Evolutionary conservation across 768 basidiomycete genomes (phyloP), one percentile per base, ranked within the genome.

Genomic region (Lanmaoa pseudosensibilis): DNA sequence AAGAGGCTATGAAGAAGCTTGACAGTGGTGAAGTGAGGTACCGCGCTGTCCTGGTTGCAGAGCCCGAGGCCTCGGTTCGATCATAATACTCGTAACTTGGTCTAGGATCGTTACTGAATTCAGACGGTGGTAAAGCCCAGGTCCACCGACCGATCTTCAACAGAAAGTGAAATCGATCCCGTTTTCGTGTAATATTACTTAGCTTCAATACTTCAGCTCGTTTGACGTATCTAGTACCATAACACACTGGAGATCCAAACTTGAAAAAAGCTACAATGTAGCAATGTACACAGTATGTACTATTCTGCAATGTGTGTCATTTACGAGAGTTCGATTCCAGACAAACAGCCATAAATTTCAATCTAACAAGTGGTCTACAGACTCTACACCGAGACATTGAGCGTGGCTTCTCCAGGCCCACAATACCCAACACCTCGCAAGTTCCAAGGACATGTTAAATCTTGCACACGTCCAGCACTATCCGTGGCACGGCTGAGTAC

Each of bases 361-460:
- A n/a, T 12, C 11, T 30, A 2, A 13, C 44, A 7, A 13, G 3
- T 38, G 21, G 7, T 23, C 33, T 48, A n/a, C n/a, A n/a, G n/a
- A n/a, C n/a, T n/a, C n/a, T n/a, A 48, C 23, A 13, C 27, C 27
- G 27, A 7, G 27, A 30, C 49, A 21, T 46, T 3, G 23, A 60
- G 13, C 27, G 47, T 53, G 27, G 56, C 55, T 53, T 66, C 69
- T 1, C 75, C 75, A 16, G 65, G 64, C 10, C 69, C 76, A 33
- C 53, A 59, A 56, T 71, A 78, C 36, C 71, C 85, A 7, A 89
- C 83, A 1, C 88, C 87, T 41, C 87, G 73, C 62, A 88, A 63
- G 65, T 88, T 90, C 88, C 88, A 90, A 15, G 67, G 60, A 2
- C 77, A 77, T 6, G 80, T 77, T 38, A 71, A 69, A 0, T 73